These are phyloP conservation scores for Populus deltoides DNA, from an alignment of 345 rosid genomes.

Conservation along the genomic window DNA sequence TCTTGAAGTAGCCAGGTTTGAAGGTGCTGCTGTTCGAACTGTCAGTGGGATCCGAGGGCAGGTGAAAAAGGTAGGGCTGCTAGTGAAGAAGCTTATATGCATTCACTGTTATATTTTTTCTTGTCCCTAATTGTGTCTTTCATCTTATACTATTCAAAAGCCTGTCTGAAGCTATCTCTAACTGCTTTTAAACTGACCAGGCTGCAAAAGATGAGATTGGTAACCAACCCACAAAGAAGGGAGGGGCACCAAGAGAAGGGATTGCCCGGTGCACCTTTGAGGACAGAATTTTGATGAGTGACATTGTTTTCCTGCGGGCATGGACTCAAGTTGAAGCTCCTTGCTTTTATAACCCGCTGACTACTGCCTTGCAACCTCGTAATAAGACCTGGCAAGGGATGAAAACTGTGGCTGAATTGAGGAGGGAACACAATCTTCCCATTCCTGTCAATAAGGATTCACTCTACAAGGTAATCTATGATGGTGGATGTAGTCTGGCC, in stretches of 20 bases:
- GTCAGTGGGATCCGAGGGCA: slow-evolving; percentile 97
- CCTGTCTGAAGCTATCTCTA: background rate
- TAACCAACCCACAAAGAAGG: slow-evolving; percentile 57
- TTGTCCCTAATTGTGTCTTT: background rate
- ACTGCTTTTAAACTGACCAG: slow-evolving; percentile 30
- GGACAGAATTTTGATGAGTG: slow-evolving; percentile 88
- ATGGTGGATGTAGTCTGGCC: background rate
- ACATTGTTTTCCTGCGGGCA: slow-evolving; percentile 77
- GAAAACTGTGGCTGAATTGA: slow-evolving; percentile 82
- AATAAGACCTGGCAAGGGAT: slow-evolving; percentile 78
- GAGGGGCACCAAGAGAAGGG: slow-evolving; percentile 68
- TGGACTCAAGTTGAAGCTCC: slow-evolving; percentile 85
- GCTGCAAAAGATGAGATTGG: slow-evolving; percentile 81
- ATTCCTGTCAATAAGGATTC: slow-evolving; percentile 85
- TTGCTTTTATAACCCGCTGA: slow-evolving; percentile 68
- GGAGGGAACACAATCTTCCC: slow-evolving; percentile 63
- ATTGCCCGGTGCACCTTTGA: slow-evolving; percentile 95
- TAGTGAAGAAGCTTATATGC: background rate
- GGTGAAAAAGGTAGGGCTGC: slow-evolving; percentile 68
- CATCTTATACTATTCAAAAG: background rate
- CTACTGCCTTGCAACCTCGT: slow-evolving; percentile 87
- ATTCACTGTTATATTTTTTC: background rate
- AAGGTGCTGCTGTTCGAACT: slow-evolving; percentile 77
- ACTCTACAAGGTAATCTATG: slow-evolving; percentile 63
- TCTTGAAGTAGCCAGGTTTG: slow-evolving; percentile 85